phyloP scores from a whole-genome alignment of 495 filamentous ascomycete species.

The Hyaloscypha hepaticicola region DNA sequence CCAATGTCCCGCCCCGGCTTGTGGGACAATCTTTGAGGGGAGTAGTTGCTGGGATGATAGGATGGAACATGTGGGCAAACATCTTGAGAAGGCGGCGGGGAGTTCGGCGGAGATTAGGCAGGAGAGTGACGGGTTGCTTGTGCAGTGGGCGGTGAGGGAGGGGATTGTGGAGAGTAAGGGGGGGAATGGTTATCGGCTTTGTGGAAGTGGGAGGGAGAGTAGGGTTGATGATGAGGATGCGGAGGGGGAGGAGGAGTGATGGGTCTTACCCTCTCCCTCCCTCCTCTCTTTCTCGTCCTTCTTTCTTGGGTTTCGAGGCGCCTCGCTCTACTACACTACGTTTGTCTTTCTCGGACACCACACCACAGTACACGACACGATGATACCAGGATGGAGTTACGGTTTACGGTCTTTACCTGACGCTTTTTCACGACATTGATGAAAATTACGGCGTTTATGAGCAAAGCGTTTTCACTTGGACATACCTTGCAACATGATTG shows the following conservation, averaged over 20 bases:
- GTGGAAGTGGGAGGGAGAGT: neutral
- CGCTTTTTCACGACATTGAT: no score
- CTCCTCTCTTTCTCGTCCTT: neutral
- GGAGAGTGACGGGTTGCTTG: constrained; percentile 24
- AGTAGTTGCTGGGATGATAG: constrained; percentile 71
- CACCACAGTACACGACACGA: no score
- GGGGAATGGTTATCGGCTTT: constrained; percentile 4
- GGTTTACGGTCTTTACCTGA: no score
- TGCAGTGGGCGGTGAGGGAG: constrained; percentile 28
- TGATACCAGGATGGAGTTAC: no score
- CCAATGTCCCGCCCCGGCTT: constrained; percentile 62
- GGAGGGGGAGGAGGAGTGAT: constrained; percentile 20
- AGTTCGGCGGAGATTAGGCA: constrained; percentile 13
- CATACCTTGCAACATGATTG: no score
- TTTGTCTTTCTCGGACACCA: no score
- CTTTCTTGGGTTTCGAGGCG: no score
- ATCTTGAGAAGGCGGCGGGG: constrained; percentile 59
- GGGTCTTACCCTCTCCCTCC: neutral
- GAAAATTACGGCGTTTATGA: no score
- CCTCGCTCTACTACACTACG: no score
- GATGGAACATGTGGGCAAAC: constrained; percentile 89
- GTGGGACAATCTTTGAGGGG: constrained; percentile 59
- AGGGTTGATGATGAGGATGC: constrained; percentile 15
- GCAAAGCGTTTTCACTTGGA: no score
- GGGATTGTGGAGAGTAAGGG: constrained; percentile 21